phyloP scores from a whole-genome alignment of 371 early-diverging fungal species.

The Encephalitozoon hellem region DNA sequence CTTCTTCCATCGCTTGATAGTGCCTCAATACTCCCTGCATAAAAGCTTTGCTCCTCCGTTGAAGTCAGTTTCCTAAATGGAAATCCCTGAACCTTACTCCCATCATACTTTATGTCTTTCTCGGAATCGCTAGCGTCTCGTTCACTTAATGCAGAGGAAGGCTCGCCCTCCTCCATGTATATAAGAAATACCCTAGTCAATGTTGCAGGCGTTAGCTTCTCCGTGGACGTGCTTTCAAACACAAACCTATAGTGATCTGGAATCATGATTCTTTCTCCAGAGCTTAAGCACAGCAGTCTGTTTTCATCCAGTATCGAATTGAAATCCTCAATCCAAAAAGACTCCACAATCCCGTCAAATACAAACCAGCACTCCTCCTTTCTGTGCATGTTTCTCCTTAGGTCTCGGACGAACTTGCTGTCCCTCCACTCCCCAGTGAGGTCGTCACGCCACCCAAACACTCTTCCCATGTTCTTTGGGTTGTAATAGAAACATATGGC shows the following conservation, averaged over 20 bases:
- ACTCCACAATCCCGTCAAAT: conserved; percentile 96
- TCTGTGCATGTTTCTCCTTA: conserved; percentile 86
- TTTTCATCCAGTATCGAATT: conserved; percentile 70
- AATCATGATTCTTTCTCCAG: conserved; percentile 84
- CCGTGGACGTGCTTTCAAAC: conserved; percentile 93
- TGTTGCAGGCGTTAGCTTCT: conserved; percentile 90
- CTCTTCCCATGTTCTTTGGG: conserved; percentile 80
- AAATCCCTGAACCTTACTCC: not conserved
- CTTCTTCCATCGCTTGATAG: not conserved
- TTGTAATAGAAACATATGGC: conserved; percentile 90
- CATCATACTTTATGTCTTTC: not conserved
- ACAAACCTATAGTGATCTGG: conserved; percentile 87
- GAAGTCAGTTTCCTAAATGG: not conserved
- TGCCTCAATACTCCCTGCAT: not conserved
- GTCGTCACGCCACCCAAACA: conserved; percentile 84
- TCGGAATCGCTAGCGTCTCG: not conserved
- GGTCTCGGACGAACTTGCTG: conserved; percentile 80
- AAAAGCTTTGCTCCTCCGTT: not conserved
- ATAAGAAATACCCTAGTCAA: conserved; percentile 97
- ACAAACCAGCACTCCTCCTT: conserved; percentile 98
- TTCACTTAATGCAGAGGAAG: not conserved
- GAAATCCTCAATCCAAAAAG: conserved; percentile 97
- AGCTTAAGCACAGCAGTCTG: conserved; percentile 77
- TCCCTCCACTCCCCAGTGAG: conserved; percentile 99
- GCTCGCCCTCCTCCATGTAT: conserved; percentile 73